Percentiles rank a stretch among this genome's conserved stretches.
Evolutionary conservation across 1,284 basidiomycete genomes (phyloP).

Genomic region (Puccinia novopanici): DNA sequence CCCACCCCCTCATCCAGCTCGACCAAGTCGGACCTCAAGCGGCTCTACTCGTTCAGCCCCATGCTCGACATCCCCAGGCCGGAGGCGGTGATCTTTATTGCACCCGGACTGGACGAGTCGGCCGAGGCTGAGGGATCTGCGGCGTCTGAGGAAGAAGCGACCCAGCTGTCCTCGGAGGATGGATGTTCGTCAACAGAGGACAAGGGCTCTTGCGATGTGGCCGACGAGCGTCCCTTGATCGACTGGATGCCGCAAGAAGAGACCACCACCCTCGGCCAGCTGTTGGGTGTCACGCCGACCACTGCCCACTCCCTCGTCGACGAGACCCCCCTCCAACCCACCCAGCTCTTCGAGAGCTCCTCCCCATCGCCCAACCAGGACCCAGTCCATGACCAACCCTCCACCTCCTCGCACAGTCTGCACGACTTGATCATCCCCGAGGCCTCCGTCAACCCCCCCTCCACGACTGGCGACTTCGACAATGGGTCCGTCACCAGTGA

Average conservation of each 20-base stretch:
- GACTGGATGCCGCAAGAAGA: background rate
- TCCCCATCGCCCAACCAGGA: background rate
- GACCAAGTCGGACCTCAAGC: background rate
- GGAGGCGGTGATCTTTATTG: constrained; percentile 6
- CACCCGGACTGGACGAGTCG: background rate
- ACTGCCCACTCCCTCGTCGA: background rate
- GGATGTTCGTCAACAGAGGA: no score
- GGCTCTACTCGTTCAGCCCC: background rate
- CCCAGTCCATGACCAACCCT: no score
- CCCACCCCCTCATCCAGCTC: background rate
- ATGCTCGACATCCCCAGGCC: background rate
- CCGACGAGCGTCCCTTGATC: background rate
- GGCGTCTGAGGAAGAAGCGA: background rate
- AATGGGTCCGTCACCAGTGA: constrained; percentile 5
- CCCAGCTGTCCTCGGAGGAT: background rate
- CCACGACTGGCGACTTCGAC: background rate
- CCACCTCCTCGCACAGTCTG: background rate
- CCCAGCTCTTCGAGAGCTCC: background rate
- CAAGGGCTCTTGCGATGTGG: background rate
- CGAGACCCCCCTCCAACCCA: background rate
- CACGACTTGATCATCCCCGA: background rate
- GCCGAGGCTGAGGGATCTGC: background rate
- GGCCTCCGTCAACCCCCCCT: background rate
- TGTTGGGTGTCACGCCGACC: background rate
- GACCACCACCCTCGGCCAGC: background rate